A percentile compares a stretch with the other conserved stretches of the same genome.
Conservation (phyloP, 306 rosid genomes). For the Dalbergia cultrata region DNA sequence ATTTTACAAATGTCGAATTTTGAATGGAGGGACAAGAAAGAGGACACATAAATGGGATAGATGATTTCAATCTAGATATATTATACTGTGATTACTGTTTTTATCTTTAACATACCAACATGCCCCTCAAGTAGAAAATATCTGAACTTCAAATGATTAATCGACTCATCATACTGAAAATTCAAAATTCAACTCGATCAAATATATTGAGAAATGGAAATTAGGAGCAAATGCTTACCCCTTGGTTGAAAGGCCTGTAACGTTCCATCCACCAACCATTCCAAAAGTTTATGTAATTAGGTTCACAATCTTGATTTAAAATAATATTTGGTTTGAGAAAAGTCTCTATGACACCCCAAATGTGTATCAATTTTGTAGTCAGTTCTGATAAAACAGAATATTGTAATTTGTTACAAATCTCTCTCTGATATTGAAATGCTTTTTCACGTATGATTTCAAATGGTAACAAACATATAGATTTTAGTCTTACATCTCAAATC, state of each 20-base stretch:
- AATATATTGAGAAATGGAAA: not conserved
- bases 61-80: too few relatives aligned
- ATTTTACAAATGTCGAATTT: too few relatives aligned
- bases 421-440: not conserved
- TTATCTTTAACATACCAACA: not conserved
- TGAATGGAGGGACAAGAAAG: too few relatives aligned
- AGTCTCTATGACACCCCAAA: not conserved
- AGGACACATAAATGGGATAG: too few relatives aligned
- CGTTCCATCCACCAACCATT: not conserved
- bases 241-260: not conserved
- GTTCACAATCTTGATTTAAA: not conserved
- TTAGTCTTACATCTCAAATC: not conserved
- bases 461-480: constrained; percentile 2
- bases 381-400: not conserved
- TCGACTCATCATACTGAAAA: not conserved
- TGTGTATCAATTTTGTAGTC: not conserved
- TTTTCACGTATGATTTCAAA: not conserved
- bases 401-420: not conserved
- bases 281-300: not conserved
- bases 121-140: not conserved
- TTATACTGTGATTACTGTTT: not conserved
- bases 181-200: not conserved
- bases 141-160: not conserved
- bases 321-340: not conserved
- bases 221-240: not conserved